A percentile compares a stretch with the other conserved stretches of the same genome.
phyloP scores from a whole-genome alignment of 331 rosid species.

The Quercus lobata region DNA sequence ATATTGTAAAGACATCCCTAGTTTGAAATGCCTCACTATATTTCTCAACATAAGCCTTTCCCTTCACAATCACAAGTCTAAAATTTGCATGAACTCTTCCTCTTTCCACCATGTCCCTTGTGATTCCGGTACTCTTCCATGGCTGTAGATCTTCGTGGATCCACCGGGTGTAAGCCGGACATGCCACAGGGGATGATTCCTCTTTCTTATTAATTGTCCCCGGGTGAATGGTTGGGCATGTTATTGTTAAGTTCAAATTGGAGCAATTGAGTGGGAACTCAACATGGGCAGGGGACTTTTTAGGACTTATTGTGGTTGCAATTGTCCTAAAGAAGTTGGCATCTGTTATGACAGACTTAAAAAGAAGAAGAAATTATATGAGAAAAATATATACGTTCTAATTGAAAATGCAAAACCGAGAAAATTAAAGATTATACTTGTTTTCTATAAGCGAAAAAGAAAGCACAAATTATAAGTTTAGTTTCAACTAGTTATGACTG shows the following conservation, averaged over 20 bases:
- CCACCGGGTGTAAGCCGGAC: constrained; percentile 62
- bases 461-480: too few relatives aligned
- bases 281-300: background rate
- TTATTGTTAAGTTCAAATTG: constrained; percentile 6
- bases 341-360: background rate
- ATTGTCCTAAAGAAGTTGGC: background rate
- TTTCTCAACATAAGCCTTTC: constrained; percentile 61
- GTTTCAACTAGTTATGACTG: too few relatives aligned
- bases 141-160: constrained; percentile 81
- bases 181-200: background rate
- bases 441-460: too few relatives aligned
- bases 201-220: background rate
- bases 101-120: constrained; percentile 50
- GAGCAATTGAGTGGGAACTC: constrained; percentile 17
- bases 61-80: constrained; percentile 53
- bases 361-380: background rate
- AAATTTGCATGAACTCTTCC: constrained; percentile 36
- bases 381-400: too few relatives aligned
- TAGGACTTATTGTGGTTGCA: background rate
- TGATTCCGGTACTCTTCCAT: constrained; percentile 63
- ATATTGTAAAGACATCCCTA: constrained; percentile 64
- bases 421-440: too few relatives aligned
- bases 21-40: constrained; percentile 41
- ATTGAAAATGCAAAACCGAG: too few relatives aligned
- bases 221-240: constrained; percentile 36